A percentile compares a stretch with the other conserved stretches of the same genome.
Conservation (phyloP, 2,329 filamentous ascomycete species). For the Xylariaceae sp. region DNA sequence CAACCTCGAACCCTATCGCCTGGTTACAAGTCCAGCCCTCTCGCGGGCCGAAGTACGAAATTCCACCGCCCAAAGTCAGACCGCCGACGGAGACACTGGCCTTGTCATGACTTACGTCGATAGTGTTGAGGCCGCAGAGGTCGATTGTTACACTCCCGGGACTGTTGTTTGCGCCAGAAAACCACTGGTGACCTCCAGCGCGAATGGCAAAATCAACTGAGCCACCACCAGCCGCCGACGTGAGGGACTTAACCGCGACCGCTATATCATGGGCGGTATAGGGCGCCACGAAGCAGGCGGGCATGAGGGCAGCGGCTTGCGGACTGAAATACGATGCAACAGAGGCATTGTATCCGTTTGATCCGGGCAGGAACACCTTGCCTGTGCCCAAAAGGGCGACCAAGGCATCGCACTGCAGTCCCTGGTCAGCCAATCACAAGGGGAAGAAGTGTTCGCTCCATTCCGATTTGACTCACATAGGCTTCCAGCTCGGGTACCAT, state of each 20-base stretch:
- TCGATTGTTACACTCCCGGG: constrained; percentile 41
- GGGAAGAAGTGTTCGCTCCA: not conserved
- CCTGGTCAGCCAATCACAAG: not conserved
- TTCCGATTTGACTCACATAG: not conserved
- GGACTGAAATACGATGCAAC: constrained; percentile 21
- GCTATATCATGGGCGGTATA: constrained; percentile 29
- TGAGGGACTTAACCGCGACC: constrained; percentile 21
- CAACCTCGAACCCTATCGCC: constrained; percentile 44
- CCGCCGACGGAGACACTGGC: constrained; percentile 44
- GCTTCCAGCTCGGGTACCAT: not conserved
- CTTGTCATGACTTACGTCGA: constrained; percentile 45
- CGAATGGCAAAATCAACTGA: constrained; percentile 44
- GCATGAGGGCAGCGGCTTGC: constrained; percentile 12
- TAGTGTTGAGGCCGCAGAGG: constrained; percentile 22
- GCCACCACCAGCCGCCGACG: constrained; percentile 9
- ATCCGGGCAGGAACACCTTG: constrained; percentile 17
- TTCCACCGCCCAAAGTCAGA: constrained; percentile 46
- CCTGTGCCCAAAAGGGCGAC: constrained; percentile 12
- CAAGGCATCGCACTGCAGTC: constrained; percentile 15
- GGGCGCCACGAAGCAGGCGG: constrained; percentile 26
- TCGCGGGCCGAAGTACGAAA: constrained; percentile 45
- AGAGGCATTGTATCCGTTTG: constrained; percentile 15
- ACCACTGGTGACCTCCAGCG: constrained; percentile 51
- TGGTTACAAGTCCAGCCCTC: constrained; percentile 48
- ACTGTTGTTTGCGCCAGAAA: constrained; percentile 42